A percentile compares a stretch with the other conserved stretches of the same genome.
These are phyloP conservation scores for Groenewaldozyma salmanticensis DNA, from an alignment of 805 yeast genomes.

Conservation along the genomic window DNA sequence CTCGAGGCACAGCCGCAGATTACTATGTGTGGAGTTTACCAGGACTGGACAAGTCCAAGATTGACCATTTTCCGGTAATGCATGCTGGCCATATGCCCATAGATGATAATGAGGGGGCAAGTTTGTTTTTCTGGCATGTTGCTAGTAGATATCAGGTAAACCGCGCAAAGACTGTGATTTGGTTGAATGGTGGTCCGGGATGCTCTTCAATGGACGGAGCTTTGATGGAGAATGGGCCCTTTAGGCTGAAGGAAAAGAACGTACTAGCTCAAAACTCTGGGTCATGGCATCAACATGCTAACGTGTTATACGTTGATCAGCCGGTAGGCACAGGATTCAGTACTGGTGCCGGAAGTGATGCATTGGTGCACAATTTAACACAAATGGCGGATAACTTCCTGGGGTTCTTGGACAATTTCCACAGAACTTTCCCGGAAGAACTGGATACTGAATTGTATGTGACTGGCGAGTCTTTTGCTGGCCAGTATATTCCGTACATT, in stretches of 20 bases:
- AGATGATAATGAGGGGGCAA: slow-evolving; percentile 42
- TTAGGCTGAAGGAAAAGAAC: slow-evolving; percentile 42
- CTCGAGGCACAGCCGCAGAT: slow-evolving; percentile 15
- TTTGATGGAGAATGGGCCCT: slow-evolving; percentile 83
- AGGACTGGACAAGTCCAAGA: slow-evolving; percentile 17
- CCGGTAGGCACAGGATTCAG: slow-evolving; percentile 94
- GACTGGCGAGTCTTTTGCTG: slow-evolving; percentile 96
- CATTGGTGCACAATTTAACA: slow-evolving; percentile 30
- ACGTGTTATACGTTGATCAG: slow-evolving; percentile 82
- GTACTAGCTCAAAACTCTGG: slow-evolving; percentile 53
- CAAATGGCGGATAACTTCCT: slow-evolving; percentile 55
- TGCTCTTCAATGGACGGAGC: slow-evolving; percentile 98
- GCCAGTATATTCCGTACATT: slow-evolving; percentile 89
- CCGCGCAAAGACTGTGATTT: slow-evolving; percentile 38
- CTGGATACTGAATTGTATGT: slow-evolving; percentile 51
- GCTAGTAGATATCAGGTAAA: slow-evolving; percentile 24
- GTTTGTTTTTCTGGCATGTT: slow-evolving; percentile 73
- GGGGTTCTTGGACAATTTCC: slow-evolving; percentile 56
- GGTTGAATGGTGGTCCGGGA: slow-evolving; percentile 99
- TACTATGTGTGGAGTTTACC: slow-evolving; percentile 27
- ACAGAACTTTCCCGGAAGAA: slow-evolving; percentile 65
- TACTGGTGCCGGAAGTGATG: slow-evolving; percentile 37
- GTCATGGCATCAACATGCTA: slow-evolving; percentile 74
- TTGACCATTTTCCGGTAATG: slow-evolving; percentile 32
- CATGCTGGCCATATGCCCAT: slow-evolving; percentile 50